Base-by-base conservation (phyloP, 2,329 filamentous ascomycete genomes). In the Plectosphaerella sp. region DNA sequence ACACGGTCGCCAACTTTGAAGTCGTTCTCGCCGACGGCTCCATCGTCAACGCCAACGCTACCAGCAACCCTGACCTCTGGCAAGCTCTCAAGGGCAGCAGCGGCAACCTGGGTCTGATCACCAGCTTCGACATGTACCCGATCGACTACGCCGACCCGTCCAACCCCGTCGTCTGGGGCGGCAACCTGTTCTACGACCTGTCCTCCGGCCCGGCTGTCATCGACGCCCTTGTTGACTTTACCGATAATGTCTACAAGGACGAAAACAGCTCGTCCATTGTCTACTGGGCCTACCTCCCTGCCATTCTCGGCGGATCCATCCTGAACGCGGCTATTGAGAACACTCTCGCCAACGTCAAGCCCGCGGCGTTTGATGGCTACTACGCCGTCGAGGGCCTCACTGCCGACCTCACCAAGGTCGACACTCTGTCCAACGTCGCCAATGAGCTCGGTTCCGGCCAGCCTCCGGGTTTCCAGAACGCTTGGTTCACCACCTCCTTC, bases 41-140 rank as follows among this genome's bases (percentile, higher is more conserved):
- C 2, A 67, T 79, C 35, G 62, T 76, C 28, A 67, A 73, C 4
- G 75, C 71, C 16, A 77, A 70, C 33, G 59, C 59, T 1, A 55
- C 61, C 0, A 55, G 66, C 8, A 68, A 77, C 52, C 24, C 64
- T 0, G 74, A 78, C 51, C 67, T 80, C 2, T 79, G 66, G 62
- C 68, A 66, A 56, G 76, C 73, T 1, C 62, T 78, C 18, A 73
- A 75, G 46, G 77, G 76, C 5, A 75, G 74, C n/a, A 67, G 67
- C 12, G 72, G 67, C 52, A 79, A 78, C 56, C 72, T 75, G 15
- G 74, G 72, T 9, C 60, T 72, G 9, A 61, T 70, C 15, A 69
- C 72, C 4, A 59, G 62, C 20, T 61, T 66, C 18, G 64, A 68
- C 22, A 56, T 69, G 62, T 55, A 60, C n/a, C 57, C 64, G 11